phyloP scores from a whole-genome alignment of 1,284 basidiomycete genomes.

The Ceraceosorus bombacis region DNA sequence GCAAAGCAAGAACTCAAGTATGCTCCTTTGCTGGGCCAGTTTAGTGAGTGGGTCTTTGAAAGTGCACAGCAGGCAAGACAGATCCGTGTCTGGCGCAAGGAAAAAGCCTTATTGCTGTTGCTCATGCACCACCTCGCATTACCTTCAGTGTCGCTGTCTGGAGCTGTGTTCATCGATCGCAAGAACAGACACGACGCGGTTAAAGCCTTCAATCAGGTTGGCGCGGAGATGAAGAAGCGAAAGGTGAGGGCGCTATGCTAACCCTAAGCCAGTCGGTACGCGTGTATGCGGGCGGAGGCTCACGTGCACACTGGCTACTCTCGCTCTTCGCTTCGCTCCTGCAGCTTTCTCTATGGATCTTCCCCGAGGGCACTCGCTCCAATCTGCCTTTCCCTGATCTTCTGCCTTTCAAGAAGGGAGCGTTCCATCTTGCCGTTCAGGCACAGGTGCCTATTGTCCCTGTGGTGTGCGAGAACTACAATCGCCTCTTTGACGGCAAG shows the following conservation, averaged over 20 bases:
- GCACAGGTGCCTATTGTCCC: conserved; percentile 69
- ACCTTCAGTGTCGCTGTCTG: conserved; percentile 63
- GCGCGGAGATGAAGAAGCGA: conserved; percentile 68
- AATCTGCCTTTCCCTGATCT: conserved; percentile 40
- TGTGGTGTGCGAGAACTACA: conserved; percentile 89
- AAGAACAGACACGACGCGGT: conserved; percentile 69
- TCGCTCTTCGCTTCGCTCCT: background rate
- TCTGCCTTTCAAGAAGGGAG: conserved; percentile 92
- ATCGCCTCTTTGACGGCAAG: conserved; percentile 66
- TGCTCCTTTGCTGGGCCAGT: conserved; percentile 79
- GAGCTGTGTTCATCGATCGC: conserved; percentile 89
- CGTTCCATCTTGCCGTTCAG: conserved; percentile 90
- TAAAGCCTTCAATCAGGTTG: conserved; percentile 68
- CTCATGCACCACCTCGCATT: too few species aligned
- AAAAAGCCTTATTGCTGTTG: too few species aligned
- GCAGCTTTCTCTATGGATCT: conserved; percentile 57
- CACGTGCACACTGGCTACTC: background rate
- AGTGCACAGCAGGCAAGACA: background rate
- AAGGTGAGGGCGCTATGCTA: conserved; percentile 45
- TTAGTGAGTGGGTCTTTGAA: conserved; percentile 50
- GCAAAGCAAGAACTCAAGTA: conserved; percentile 85
- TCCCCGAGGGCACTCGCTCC: conserved; percentile 53
- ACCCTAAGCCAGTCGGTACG: background rate
- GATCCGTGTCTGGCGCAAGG: too few species aligned
- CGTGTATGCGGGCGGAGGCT: background rate